Evolutionary conservation across 1,284 basidiomycete species (phyloP).

Genomic region (Coriolopsis trogii): DNA sequence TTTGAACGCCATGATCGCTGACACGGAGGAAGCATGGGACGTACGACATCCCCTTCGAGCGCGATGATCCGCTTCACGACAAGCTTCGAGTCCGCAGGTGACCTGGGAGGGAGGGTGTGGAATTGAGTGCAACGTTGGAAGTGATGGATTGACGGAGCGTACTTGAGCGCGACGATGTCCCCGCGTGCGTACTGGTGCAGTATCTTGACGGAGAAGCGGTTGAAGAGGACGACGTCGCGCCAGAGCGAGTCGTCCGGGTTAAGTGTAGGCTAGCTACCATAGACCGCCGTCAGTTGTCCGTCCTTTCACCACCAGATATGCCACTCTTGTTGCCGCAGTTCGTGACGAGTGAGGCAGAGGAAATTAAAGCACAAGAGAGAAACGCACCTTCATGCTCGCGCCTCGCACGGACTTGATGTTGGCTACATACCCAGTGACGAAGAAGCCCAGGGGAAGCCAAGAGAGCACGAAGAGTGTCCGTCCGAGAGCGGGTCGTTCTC

Average conservation of each 20-base stretch:
- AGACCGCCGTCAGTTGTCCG: background rate
- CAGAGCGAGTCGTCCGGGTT: constrained; percentile 69
- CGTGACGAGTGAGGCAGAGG: too few species aligned
- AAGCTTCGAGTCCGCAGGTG: constrained; percentile 57
- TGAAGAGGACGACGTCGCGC: constrained; percentile 67
- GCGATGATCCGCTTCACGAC: constrained; percentile 72
- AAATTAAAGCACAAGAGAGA: background rate
- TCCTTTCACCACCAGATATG: too few species aligned
- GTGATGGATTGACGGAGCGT: constrained; percentile 5
- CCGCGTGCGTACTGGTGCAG: constrained; percentile 47
- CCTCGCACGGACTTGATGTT: constrained; percentile 60
- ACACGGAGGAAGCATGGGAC: constrained; percentile 1
- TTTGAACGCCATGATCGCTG: background rate
- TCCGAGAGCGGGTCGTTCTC: constrained; percentile 18
- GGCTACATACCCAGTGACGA: constrained; percentile 54
- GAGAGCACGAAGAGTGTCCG: constrained; percentile 41
- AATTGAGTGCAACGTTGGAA: background rate
- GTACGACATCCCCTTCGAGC: constrained; percentile 58
- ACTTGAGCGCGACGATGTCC: constrained; percentile 71
- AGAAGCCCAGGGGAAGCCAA: constrained; percentile 60
- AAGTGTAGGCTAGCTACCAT: constrained; percentile 66
- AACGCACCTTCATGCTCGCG: constrained; percentile 74
- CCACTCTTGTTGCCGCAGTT: too few species aligned
- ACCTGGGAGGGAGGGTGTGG: constrained; percentile 43
- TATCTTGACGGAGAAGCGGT: constrained; percentile 49